Conservation (phyloP, 495 filamentous ascomycete species). For the Tuber melanosporum region DNA sequence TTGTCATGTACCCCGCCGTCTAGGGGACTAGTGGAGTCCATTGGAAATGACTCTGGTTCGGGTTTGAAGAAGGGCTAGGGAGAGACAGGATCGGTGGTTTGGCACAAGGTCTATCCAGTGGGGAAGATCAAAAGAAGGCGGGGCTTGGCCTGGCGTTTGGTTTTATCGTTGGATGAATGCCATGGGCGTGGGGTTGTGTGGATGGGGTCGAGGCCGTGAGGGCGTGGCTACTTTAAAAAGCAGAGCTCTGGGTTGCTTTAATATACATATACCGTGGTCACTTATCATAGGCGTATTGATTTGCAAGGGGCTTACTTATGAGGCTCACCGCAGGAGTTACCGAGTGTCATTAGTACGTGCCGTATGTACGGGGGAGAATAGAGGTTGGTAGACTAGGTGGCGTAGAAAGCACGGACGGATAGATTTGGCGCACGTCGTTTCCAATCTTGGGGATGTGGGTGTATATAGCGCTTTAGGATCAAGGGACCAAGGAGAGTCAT, state of each 20-base stretch:
- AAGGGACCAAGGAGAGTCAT: conserved; percentile 26
- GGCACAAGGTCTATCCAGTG: conserved; percentile 28
- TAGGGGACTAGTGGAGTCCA: conserved; percentile 26
- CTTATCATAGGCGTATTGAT: conserved; percentile 32
- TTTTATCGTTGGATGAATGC: conserved; percentile 17
- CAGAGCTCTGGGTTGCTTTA: conserved; percentile 23
- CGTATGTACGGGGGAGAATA: conserved; percentile 16
- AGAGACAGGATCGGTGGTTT: conserved; percentile 32
- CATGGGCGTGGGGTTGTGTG: conserved; percentile 19
- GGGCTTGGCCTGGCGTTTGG: conserved; percentile 28
- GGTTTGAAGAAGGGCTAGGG: conserved; percentile 28
- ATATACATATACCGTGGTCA: conserved; percentile 12
- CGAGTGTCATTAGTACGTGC: conserved; percentile 20
- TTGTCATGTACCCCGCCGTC: conserved; percentile 26
- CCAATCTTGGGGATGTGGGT: conserved; percentile 23
- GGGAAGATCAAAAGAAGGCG: conserved; percentile 24
- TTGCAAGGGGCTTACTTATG: conserved; percentile 32
- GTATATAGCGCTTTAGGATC: conserved; percentile 28
- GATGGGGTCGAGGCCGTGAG: conserved; percentile 24
- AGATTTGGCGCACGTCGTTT: conserved; percentile 30
- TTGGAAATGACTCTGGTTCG: conserved; percentile 19
- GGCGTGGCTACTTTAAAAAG: conserved; percentile 34
- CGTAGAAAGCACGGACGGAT: conserved; percentile 22
- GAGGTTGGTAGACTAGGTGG: conserved; percentile 1
- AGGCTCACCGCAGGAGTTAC: conserved; percentile 35